Evolutionary conservation across 352 stramenopile species (phyloP).

Genomic region (Pythium sukuiense): DNA sequence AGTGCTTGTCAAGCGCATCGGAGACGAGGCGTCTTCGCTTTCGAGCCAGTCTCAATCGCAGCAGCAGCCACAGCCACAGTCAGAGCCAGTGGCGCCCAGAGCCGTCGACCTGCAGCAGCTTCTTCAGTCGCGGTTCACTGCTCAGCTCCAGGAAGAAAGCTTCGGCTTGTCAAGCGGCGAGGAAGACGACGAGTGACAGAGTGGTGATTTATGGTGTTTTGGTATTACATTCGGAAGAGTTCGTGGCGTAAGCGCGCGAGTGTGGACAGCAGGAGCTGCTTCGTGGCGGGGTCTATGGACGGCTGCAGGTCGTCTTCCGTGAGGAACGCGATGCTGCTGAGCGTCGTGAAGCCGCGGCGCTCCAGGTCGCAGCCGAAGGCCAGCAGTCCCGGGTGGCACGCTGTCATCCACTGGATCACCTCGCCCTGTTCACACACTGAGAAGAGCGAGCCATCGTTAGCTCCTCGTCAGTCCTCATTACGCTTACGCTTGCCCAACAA

Average conservation of each 20-base stretch:
- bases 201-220: not conserved
- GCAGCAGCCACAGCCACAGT: not conserved
- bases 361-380: slow-evolving; percentile 61
- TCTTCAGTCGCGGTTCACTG: slow-evolving; percentile 20
- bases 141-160: slow-evolving; percentile 16
- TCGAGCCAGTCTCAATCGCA: not conserved
- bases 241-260: slow-evolving; percentile 74
- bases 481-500: not conserved
- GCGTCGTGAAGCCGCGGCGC: slow-evolving; percentile 59
- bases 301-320: slow-evolving; percentile 59
- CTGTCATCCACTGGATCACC: slow-evolving; percentile 84
- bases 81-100: slow-evolving; percentile 2
- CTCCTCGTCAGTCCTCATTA: not conserved
- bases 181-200: slow-evolving; percentile 8
- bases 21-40: slow-evolving; percentile 26
- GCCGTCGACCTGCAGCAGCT: slow-evolving; percentile 26
- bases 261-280: slow-evolving; percentile 60
- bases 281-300: slow-evolving; percentile 30
- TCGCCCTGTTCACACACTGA: slow-evolving; percentile 77
- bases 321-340: slow-evolving; percentile 38
- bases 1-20: slow-evolving; percentile 43
- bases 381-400: slow-evolving; percentile 68
- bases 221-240: slow-evolving; percentile 75
- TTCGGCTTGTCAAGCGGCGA: slow-evolving; percentile 15
- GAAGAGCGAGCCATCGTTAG: not conserved